Evolutionary conservation across 2,329 filamentous ascomycete species (phyloP).

Genomic region (Hymenoscyphus fraxineus): DNA sequence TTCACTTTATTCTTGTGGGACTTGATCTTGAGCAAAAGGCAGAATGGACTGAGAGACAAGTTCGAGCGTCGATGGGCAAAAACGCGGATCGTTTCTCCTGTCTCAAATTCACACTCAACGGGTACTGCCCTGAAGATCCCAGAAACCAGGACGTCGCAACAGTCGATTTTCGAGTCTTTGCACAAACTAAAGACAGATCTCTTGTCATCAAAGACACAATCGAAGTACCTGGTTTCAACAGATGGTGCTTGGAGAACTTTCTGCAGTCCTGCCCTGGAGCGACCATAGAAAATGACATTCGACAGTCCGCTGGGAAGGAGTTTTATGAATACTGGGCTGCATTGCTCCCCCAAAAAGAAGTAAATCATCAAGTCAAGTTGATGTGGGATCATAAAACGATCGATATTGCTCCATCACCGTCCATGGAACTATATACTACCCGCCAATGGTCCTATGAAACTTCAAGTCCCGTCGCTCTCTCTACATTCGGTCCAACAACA

Average conservation of each 20-base stretch:
- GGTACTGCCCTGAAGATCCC: constrained; percentile 38
- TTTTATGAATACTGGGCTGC: constrained; percentile 32
- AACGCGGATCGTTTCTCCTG: constrained; percentile 35
- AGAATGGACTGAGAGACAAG: constrained; percentile 41
- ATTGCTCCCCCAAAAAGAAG: constrained; percentile 26
- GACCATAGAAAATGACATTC: constrained; percentile 38
- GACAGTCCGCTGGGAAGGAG: constrained; percentile 36
- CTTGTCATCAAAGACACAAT: constrained; percentile 20
- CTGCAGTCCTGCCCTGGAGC: constrained; percentile 38
- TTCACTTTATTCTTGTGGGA: constrained; percentile 42
- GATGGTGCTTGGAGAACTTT: constrained; percentile 19
- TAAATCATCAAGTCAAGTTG: constrained; percentile 25
- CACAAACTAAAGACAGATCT: constrained; percentile 41
- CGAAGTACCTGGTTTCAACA: constrained; percentile 22
- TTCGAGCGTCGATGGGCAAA: constrained; percentile 38
- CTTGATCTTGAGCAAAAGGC: constrained; percentile 43
- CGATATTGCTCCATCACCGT: constrained; percentile 17
- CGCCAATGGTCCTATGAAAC: constrained; percentile 22
- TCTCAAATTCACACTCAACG: constrained; percentile 38
- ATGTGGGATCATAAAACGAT: constrained; percentile 30
- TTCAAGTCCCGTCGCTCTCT: constrained; percentile 19
- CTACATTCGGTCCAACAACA: constrained; percentile 29
- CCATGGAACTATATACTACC: constrained; percentile 12
- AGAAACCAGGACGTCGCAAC: constrained; percentile 46
- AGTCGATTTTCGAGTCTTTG: constrained; percentile 45